Evolutionary conservation across 2,329 filamentous ascomycete genomes (phyloP), one percentile per base, ranked within the genome.

Genomic region (Diatrype stigma): DNA sequence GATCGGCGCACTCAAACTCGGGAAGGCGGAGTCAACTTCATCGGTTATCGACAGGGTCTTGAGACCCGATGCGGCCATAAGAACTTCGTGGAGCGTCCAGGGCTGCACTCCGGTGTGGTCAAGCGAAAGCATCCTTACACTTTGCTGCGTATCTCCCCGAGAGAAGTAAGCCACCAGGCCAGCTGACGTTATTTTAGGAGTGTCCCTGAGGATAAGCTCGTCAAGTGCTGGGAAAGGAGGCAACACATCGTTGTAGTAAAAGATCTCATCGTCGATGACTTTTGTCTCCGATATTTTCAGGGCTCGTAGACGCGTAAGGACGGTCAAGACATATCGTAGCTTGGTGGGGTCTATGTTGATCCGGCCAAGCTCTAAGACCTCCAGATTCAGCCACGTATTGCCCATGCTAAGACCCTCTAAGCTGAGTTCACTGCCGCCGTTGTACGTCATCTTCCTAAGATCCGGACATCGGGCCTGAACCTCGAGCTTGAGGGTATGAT

Each of bases 361-460:
- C 54, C 75, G 77, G 51, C 79, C 78, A 34, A 94, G 72, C 66
- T 93, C 89, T 46, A 94, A 66, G 10, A 89, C 83, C 67, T 91
- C 86, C 12, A 94, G 76, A 42, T 81, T 78, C 45, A 77, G 76
- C 89, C 89, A 94, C 47, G 84, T 67, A 51, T 73, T 81, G 54
- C 81, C 84, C 52, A 79, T 77, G 7, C 83, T 79, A 38, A 96
- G 74, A 49, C 80, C 75, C 60, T 90, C 82, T 50, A 97, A 79
- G 62, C 86, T 88, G 51, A 81, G 81, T 72, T 96, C 93, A 1
- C 89, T 81, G 12, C 93, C 93, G 45, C 77, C 75, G 49, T 82
- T 79, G 70, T 95, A 97, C 49, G 82, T 86, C 90, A 96, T 96
- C 71, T 94, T 94, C 57, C 90, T 82, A 50, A 97, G 77, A 64